phyloP scores from a whole-genome alignment of 345 rosid genomes.

The Lenwebbia sp. region DNA sequence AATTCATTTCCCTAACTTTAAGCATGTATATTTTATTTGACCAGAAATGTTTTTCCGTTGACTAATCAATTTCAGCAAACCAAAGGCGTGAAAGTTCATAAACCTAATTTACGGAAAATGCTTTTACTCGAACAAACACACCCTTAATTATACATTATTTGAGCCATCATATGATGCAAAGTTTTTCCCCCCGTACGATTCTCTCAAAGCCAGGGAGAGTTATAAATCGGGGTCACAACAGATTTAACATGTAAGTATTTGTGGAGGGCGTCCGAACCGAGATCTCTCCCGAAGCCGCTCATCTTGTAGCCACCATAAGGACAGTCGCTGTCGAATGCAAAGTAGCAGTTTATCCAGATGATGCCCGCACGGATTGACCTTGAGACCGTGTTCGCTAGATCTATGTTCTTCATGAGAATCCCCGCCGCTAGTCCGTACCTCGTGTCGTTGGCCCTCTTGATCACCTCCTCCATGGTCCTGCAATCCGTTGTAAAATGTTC shows the following conservation, averaged over 20 bases:
- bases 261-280: constrained; percentile 46
- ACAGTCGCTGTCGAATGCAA: constrained; percentile 41
- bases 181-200: not conserved
- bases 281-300: constrained; percentile 64
- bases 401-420: constrained; percentile 43
- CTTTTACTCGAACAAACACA: not conserved
- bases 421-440: constrained; percentile 78
- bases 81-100: not conserved
- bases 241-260: constrained; percentile 54
- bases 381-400: constrained; percentile 52
- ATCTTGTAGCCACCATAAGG: constrained; percentile 62
- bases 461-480: constrained; percentile 65
- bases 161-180: not conserved
- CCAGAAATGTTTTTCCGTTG: not conserved
- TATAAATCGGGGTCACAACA: constrained; percentile 51
- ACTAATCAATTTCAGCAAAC: rapidly evolving
- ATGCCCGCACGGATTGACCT: constrained; percentile 55
- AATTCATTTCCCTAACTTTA: not conserved
- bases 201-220: constrained; percentile 37
- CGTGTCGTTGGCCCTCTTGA: constrained; percentile 47
- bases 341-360: constrained; percentile 66
- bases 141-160: not conserved
- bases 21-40: not conserved
- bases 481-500: not conserved
- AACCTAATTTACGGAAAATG: not conserved